Evolutionary conservation across 352 stramenopile genomes (phyloP), one percentile per base, ranked within the genome.

Genomic region (Phytophthora niederhauseri): DNA sequence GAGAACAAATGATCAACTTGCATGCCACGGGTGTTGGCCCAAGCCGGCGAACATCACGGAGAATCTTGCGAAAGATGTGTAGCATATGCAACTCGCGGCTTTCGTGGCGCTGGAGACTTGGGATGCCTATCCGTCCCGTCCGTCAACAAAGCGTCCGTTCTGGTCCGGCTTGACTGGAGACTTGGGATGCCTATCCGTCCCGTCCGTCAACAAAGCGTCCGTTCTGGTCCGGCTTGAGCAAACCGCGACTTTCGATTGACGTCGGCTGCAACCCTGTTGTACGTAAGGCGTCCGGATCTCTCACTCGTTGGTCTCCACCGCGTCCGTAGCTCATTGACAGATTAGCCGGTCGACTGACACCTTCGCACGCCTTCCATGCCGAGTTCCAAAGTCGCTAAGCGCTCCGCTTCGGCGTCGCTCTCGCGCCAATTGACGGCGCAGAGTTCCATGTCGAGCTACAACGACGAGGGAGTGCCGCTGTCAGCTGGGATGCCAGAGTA

Each of bases 361-460:
- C 22, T 38, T 38, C 38, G 53, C 51, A 26, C 24, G 24, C 24
- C 24, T 26, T 26, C 24, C 50, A 73, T 73, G 69, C 4, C 69
- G 30, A 68, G 5, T 8, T 36, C 46, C 8, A 57, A 67, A 46
- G 49, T 26, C 20, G 17, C 60, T 4, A 71, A 72, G 46, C 65
- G 56, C 46, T 67, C 50, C 4, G 28, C 55, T 38, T 71, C 65
- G 22, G 19, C 43, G 5, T 46, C 57, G 15, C 36, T 62, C n/a
- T 49, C 63, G 20, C 51, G 57, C 38, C 56, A 19, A 48, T 56
- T 67, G 45, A 60, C 69, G 36, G 45, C 57, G 22, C 57, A 49
- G 43, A 67, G 62, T 22, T 73, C 58, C 3, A 63, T 64, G 30
- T 76, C 72, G 20, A 76, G 64, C 20, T 68, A 58, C 50, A 72